A percentile compares a stretch with the other conserved stretches of the same genome.
Conservation (phyloP, 331 rosid genomes). For the Dryas integrifolia region DNA sequence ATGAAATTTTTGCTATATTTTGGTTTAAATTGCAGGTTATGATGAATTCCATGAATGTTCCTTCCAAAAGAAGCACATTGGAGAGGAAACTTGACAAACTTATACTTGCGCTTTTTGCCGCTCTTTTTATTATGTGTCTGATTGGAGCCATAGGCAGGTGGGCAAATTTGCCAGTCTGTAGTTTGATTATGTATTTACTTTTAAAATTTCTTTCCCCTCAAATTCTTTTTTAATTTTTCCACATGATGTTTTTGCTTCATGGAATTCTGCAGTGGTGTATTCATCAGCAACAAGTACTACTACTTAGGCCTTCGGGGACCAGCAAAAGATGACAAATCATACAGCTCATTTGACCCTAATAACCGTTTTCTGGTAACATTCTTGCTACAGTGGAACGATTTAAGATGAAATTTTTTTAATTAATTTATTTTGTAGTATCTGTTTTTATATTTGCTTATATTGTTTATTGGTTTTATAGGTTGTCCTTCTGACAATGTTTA, state of each 20-base stretch:
- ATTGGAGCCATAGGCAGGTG: constrained; percentile 91
- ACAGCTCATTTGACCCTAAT: constrained; percentile 54
- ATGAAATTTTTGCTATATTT: background rate
- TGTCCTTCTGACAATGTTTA: constrained; percentile 78
- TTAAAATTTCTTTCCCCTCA: background rate
- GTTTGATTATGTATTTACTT: constrained; percentile 6
- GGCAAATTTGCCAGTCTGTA: constrained; percentile 28
- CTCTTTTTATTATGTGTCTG: constrained; percentile 73
- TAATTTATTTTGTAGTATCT: constrained; percentile 5
- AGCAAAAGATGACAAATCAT: background rate
- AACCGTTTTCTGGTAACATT: constrained; percentile 73
- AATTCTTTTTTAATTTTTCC: constrained; percentile 4
- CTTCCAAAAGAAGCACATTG: constrained; percentile 94
- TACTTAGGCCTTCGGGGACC: constrained; percentile 61
- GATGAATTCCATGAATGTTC: constrained; percentile 98
- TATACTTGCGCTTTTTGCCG: constrained; percentile 67
- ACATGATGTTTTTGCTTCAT: constrained; percentile 28
- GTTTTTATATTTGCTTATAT: constrained; percentile 14
- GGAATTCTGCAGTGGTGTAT: constrained; percentile 65
- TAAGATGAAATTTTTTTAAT: background rate
- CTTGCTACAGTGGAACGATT: constrained; percentile 30
- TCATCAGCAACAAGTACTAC: constrained; percentile 63
- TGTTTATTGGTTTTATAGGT: constrained; percentile 54
- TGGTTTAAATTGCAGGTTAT: constrained; percentile 68
- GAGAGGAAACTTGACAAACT: constrained; percentile 98